Percentiles rank a stretch among this genome's conserved stretches.
Conservation (phyloP, 495 filamentous ascomycete species). For the Neurospora tetraspora region DNA sequence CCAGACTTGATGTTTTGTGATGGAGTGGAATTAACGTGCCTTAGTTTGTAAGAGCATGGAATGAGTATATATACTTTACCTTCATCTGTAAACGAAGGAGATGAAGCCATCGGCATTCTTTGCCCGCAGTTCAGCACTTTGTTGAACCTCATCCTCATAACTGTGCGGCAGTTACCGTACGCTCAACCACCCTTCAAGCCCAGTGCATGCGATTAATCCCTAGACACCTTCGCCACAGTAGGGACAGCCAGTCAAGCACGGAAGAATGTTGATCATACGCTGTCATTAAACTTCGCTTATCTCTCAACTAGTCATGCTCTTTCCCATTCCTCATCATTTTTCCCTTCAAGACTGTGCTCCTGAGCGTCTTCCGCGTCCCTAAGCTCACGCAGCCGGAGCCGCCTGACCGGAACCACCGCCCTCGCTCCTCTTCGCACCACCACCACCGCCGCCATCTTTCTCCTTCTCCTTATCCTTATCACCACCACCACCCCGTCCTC, state of each 20-base stretch:
- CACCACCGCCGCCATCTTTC: constrained; percentile 4
- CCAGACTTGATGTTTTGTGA: too few relatives aligned
- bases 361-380: not conserved
- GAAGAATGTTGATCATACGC: not conserved
- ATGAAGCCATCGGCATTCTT: not conserved
- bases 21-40: not conserved
- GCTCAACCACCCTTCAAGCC: not conserved
- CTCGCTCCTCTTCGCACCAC: constrained; percentile 1
- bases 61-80: not conserved
- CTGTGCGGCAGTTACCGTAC: not conserved
- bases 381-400: not conserved
- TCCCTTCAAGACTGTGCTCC: not conserved
- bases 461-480: constrained; percentile 7
- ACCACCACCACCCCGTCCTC: constrained; percentile 5
- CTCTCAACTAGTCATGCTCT: not conserved
- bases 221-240: not conserved
- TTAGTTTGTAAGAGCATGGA: not conserved
- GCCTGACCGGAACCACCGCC: not conserved
- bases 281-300: not conserved
- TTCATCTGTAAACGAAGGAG: not conserved
- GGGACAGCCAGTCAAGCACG: not conserved
- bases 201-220: not conserved
- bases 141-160: not conserved
- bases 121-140: not conserved
- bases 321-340: not conserved